Conservation (phyloP, 768 basidiomycete species). For the Mycena sanguinolenta region DNA sequence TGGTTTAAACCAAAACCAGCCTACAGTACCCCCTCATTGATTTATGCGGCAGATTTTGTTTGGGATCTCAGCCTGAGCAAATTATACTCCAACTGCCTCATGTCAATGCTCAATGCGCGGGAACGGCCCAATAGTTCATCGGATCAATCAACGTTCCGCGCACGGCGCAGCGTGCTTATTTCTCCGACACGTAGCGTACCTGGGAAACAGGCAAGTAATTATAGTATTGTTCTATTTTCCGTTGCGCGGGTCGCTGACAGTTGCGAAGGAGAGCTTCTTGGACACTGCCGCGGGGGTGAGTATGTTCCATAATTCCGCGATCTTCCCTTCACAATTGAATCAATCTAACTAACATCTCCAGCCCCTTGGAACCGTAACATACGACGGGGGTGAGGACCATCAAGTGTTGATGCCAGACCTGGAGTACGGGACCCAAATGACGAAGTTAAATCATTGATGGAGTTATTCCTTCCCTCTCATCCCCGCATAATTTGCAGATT, state of each 20-base stretch:
- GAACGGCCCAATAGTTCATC: constrained; percentile 47
- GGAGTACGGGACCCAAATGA: constrained; percentile 55
- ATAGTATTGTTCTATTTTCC: neutral
- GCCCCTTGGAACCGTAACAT: constrained; percentile 41
- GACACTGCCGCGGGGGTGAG: neutral
- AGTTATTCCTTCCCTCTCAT: too few relatives aligned
- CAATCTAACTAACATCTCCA: neutral
- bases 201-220: constrained; percentile 14
- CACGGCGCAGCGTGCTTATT: constrained; percentile 35
- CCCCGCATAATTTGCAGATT: too few relatives aligned
- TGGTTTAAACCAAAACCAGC: too few relatives aligned
- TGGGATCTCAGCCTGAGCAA: constrained; percentile 64
- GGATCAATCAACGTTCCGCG: constrained; percentile 39
- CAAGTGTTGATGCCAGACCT: neutral
- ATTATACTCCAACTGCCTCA: constrained; percentile 61
- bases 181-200: constrained; percentile 32
- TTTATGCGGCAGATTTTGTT: constrained; percentile 53
- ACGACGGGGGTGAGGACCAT: constrained; percentile 12
- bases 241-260: neutral
- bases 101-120: constrained; percentile 64
- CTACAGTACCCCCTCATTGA: too few relatives aligned
- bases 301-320: neutral
- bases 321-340: neutral
- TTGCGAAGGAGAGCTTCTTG: constrained; percentile 12
- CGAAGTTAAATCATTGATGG: too few relatives aligned